A percentile compares a stretch with the other conserved stretches of the same genome.
phyloP scores from a whole-genome alignment of 257 asterid species.

The Nicotiana undulata region DNA sequence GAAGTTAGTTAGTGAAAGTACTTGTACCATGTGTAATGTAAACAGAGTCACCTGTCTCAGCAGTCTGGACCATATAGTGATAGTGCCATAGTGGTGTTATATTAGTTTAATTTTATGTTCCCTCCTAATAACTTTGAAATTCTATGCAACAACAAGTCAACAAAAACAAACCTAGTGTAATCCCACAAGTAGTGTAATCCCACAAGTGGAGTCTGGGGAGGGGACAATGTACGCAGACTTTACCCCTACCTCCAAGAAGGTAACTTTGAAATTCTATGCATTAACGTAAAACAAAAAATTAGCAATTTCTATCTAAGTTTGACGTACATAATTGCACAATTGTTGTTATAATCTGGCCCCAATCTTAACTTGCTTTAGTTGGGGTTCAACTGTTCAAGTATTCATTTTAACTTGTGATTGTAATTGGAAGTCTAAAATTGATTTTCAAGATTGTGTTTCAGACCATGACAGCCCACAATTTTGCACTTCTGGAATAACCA shows the following conservation, averaged over 20 bases:
- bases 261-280: not conserved
- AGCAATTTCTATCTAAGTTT: not conserved
- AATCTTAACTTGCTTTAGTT: not conserved
- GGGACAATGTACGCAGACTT: too few species aligned
- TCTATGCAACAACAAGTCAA: too few species aligned
- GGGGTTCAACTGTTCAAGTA: too few species aligned
- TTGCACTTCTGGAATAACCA: not conserved
- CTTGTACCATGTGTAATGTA: not conserved
- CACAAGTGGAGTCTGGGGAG: too few species aligned
- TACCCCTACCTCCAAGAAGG: too few species aligned
- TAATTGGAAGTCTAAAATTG: not conserved
- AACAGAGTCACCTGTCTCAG: not conserved
- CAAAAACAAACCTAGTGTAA: too few species aligned
- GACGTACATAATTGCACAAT: not conserved
- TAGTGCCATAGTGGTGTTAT: too few species aligned
- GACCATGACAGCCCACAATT: not conserved
- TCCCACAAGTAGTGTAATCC: too few species aligned
- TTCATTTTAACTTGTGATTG: too few species aligned
- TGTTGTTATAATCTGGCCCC: not conserved
- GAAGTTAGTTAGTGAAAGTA: not conserved
- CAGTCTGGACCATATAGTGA: not conserved
- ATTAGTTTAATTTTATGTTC: not conserved
- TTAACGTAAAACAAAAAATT: not conserved
- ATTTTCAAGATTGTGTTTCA: not conserved
- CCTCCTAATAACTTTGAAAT: not conserved